Base-by-base conservation (phyloP, 805 yeast species). In the Nakazawaea ambrosiae region DNA sequence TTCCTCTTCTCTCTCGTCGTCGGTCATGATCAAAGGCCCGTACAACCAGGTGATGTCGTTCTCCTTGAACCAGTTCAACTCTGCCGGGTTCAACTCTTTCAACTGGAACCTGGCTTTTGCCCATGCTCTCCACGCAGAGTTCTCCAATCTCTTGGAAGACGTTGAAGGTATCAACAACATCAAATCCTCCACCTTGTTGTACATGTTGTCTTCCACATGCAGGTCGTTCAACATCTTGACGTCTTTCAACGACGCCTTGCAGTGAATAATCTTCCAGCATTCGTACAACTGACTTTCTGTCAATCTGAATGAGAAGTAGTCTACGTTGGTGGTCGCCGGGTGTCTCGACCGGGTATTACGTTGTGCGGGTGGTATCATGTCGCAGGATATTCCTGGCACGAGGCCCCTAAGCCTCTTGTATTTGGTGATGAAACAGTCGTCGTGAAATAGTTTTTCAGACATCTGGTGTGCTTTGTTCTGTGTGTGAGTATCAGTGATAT, bases 101-200 rank as follows among this genome's bases (percentile, higher is more conserved):
- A 79, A 59, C 20, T 75, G 66, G 46, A 73, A 70, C 47, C 81
- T 73, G 36, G 84, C 69, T 60, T 89, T 88, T 11, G 90, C 82
- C 97, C 97, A 90, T 15, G 95, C 87, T 53, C 97, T 72, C 97
- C 97, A 90, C 34, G 85, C 70, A 12, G 96, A 90, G 51, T 84
- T 84, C 52, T 84, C 89, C 31, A 84, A 63, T 33, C 95, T 60
- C 22, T 47, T 43, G 2, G 60, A 48, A 1, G 61, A 51, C 1
- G 65, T 60, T 17, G 57, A 55, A 9, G 65, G 65, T 23, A 60
- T 36, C 22, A 60, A 45, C 25, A 55, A 40, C 55, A 51, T 57
- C 20, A 60, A 38, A 40, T 55, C 61, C 35, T 60, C 65, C 5
- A 55, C 57, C 29, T 46, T 53, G 29, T 48, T 49, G 27, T 46